phyloP scores from a whole-genome alignment of 2,329 filamentous ascomycete species.

The Fusarium miscanthi region DNA sequence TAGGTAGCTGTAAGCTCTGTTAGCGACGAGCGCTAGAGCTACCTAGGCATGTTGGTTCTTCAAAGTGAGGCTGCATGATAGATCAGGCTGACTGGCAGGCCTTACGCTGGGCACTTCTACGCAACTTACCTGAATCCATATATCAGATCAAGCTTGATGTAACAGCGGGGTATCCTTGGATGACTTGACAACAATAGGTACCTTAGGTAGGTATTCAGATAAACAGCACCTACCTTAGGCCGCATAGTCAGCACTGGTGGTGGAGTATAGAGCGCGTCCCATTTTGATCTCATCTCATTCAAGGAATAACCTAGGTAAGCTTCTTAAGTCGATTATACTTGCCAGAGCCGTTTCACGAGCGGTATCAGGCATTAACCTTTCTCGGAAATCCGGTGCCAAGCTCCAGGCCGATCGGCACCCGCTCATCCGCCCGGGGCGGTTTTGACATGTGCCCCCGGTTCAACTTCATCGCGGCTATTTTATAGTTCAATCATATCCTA shows the following conservation, averaged over 20 bases:
- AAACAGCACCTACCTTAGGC: neutral
- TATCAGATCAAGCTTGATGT: conserved; percentile 1
- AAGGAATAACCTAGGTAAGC: neutral
- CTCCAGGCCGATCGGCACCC: conserved; percentile 40
- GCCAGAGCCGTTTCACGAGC: conserved; percentile 1
- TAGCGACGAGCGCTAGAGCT: neutral
- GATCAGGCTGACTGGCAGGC: neutral
- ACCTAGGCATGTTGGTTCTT: neutral
- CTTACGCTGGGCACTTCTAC: neutral
- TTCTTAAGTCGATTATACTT: neutral
- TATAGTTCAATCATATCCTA: neutral
- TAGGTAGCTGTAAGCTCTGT: neutral
- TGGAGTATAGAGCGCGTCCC: neutral
- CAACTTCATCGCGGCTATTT: conserved; percentile 9
- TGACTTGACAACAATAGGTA: neutral
- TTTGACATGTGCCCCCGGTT: conserved; percentile 34
- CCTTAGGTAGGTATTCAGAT: neutral
- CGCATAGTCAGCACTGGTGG: neutral
- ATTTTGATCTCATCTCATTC: neutral
- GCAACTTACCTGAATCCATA: neutral
- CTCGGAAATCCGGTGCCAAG: conserved; percentile 24
- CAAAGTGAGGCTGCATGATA: conserved; percentile 9
- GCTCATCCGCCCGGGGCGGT: conserved; percentile 35
- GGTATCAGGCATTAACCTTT: conserved; percentile 24
- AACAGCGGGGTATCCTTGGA: conserved; percentile 15